Conservation (phyloP, 768 basidiomycete genomes). For the Imleria badia region DNA sequence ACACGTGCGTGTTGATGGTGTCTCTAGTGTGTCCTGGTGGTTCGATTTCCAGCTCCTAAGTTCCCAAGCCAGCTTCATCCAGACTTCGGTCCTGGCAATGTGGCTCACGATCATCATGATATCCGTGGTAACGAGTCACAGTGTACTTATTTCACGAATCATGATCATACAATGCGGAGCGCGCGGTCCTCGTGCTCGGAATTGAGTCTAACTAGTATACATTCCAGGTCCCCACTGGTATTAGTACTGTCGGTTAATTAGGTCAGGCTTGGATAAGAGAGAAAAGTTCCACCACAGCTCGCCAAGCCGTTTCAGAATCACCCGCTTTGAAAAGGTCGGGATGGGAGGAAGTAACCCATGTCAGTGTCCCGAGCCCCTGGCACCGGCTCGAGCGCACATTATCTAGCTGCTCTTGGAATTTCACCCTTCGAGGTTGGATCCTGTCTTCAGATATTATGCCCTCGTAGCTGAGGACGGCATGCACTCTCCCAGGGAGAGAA, state of each 20-base stretch:
- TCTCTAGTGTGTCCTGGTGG: no score
- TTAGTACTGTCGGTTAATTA: neutral
- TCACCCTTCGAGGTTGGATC: rapidly evolving
- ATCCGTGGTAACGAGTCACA: neutral
- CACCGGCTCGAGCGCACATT: neutral
- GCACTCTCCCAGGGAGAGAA: neutral
- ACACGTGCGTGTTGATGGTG: no score
- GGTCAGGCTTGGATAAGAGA: neutral
- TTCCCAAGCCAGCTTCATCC: no score
- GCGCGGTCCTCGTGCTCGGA: neutral
- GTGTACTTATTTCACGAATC: no score
- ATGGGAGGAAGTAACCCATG: slow-evolving; percentile 3
- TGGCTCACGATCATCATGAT: neutral
- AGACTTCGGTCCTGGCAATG: neutral
- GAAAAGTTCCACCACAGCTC: slow-evolving; percentile 9
- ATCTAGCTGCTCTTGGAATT: neutral
- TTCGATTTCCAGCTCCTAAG: no score
- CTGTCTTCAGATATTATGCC: rapidly evolving
- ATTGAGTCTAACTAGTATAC: neutral
- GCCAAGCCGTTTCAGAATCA: slow-evolving; percentile 7
- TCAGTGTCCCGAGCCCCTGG: neutral
- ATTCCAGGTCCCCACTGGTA: neutral
- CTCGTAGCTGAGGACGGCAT: slow-evolving; percentile 9
- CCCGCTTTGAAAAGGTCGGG: neutral
- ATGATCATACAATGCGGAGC: neutral